Base-by-base conservation (phyloP, 148 eudicot genomes). In the Hydrangea macrophylla region DNA sequence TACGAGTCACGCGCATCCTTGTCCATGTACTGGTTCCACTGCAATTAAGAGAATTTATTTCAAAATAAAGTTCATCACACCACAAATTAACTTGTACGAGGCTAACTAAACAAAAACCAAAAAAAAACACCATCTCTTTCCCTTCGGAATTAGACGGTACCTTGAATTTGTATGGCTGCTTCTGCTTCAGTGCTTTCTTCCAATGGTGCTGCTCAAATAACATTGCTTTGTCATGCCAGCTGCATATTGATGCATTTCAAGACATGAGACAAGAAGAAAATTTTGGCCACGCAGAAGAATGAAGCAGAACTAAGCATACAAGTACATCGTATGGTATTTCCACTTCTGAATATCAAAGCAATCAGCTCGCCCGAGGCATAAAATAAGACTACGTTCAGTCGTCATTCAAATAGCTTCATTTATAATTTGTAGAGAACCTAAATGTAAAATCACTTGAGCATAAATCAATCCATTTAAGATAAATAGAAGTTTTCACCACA, bases 181-280 rank as follows among this genome's bases (percentile, higher is more conserved):
- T 83, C 81, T 90, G 84, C 24, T 63, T 71, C 75, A 83, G 68
- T 11, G 98, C 96, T 75, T 92, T 88, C 85, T 86, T 90, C 98
- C 98, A 92, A 70, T 92, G 98, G 73, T 90, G 60, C 17, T 92
- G 96, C 78, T 92, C 98, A 71, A 80, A 81, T 50, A 87, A 53
- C 93, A 92, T 87, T 64, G 96, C 96, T 67, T 84, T 86, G 76
- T 92, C 98, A 77, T 92, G 98, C 94, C 96, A 92, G 60, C 96
- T 92, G 86, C 76, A 74, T 24, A 65, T 61, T 70, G 33, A 24
- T 78, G 65, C 9, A n/a, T 39, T 37, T 39, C 18, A 25, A 62
- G 9, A 3, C 13, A 22, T n/a, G 27, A 37, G 20, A 17, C 24
- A 36, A 5, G 25, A 22, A 18, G 48, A 27, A 35, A 60, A 60